phyloP scores from a whole-genome alignment of 2,329 filamentous ascomycete species.

The Aphanocladium album region DNA sequence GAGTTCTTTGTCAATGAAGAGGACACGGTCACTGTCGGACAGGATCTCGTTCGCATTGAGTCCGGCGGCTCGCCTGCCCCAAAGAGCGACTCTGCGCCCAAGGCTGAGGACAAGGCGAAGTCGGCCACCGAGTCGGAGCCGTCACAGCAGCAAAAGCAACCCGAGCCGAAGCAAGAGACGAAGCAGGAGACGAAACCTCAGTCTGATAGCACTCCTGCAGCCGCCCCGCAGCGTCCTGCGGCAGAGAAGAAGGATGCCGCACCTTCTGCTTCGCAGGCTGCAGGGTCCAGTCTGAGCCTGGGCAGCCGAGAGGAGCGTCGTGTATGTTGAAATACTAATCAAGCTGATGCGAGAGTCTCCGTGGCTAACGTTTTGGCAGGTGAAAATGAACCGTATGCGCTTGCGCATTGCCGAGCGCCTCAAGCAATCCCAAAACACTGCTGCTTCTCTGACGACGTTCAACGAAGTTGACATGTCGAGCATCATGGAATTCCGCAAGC shows the following conservation, averaged over 20 bases:
- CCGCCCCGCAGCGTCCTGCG: background rate
- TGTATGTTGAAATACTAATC: conserved; percentile 46
- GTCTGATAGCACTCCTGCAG: conserved; percentile 15
- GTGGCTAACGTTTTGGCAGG: conserved; percentile 46
- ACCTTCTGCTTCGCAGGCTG: conserved; percentile 9
- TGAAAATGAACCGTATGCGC: conserved; percentile 99
- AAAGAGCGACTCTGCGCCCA: conserved; percentile 36
- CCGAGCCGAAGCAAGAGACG: conserved; percentile 22
- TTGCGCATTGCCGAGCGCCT: conserved; percentile 94
- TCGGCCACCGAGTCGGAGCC: conserved; percentile 16
- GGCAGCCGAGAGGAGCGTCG: conserved; percentile 83
- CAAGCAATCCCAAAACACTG: conserved; percentile 98
- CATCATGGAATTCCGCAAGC: conserved; percentile 92
- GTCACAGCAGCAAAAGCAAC: conserved; percentile 20
- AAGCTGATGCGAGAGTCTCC: background rate
- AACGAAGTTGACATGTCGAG: conserved; percentile 99
- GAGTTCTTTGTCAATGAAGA: conserved; percentile 90
- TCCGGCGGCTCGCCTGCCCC: conserved; percentile 54
- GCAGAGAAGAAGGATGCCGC: conserved; percentile 24
- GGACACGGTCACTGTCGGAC: conserved; percentile 90
- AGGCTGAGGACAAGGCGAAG: conserved; percentile 23
- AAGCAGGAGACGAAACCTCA: conserved; percentile 29
- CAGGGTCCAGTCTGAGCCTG: conserved; percentile 33
- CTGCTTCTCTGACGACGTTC: conserved; percentile 94
- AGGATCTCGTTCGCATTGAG: conserved; percentile 84